Evolutionary conservation across 768 basidiomycete genomes (phyloP).

Genomic region (Leccinum rimulosum): DNA sequence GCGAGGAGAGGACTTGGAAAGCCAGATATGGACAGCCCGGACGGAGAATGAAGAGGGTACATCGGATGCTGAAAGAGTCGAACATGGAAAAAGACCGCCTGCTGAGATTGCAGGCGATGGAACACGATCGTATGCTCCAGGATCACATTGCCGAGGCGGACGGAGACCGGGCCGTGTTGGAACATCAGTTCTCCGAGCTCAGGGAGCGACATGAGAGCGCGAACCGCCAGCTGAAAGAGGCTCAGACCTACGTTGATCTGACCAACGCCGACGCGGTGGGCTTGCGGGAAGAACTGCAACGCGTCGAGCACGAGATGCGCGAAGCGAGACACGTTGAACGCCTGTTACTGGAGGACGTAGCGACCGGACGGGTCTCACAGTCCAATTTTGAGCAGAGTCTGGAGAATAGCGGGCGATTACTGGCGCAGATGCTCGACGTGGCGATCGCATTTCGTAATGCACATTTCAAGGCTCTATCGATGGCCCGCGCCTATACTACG

Average conservation of each 20-base stretch:
- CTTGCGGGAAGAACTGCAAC: conserved; percentile 69
- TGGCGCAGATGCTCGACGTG: conserved; percentile 80
- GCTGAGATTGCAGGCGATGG: conserved; percentile 68
- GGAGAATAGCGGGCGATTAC: conserved; percentile 63
- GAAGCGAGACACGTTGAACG: conserved; percentile 67
- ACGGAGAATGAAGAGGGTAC: conserved; percentile 64
- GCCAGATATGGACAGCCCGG: conserved; percentile 67
- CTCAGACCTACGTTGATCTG: conserved; percentile 58
- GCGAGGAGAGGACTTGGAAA: conserved; percentile 72
- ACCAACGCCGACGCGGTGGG: conserved; percentile 65
- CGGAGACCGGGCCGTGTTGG: conserved; percentile 88
- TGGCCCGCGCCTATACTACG: conserved; percentile 52
- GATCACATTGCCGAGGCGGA: conserved; percentile 93
- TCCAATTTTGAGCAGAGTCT: conserved; percentile 64
- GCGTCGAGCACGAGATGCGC: conserved; percentile 66
- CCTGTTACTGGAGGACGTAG: conserved; percentile 71
- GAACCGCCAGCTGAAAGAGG: conserved; percentile 61
- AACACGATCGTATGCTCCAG: conserved; percentile 63
- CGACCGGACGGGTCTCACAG: conserved; percentile 64
- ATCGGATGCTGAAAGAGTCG: conserved; percentile 64
- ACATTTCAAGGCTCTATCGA: conserved; percentile 67
- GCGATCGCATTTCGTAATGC: conserved; percentile 75
- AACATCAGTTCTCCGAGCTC: conserved; percentile 80
- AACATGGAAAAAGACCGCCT: conserved; percentile 77
- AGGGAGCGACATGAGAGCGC: conserved; percentile 59